Conservation (phyloP, 805 yeast genomes). For the Wickerhamiella domercqiae region DNA sequence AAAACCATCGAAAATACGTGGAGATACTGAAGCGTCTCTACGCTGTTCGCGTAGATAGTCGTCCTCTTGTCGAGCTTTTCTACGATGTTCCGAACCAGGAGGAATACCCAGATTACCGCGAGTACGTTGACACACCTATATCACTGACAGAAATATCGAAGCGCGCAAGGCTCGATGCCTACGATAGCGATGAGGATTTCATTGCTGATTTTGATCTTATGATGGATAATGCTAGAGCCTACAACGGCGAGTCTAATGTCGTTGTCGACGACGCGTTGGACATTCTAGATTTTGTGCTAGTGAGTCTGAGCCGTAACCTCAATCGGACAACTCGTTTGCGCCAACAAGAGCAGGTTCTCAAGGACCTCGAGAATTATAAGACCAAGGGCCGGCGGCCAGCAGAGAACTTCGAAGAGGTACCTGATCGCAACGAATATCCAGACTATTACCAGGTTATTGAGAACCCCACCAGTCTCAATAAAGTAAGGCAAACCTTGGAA, state of each 20-base stretch:
- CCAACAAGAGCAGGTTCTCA: conserved; percentile 14
- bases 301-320: conserved; percentile 29
- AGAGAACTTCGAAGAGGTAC: conserved; percentile 62
- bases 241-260: conserved; percentile 50
- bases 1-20: conserved; percentile 10
- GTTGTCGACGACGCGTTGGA: conserved; percentile 52
- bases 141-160: conserved; percentile 51
- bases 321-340: conserved; percentile 12
- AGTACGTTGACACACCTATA: conserved; percentile 46
- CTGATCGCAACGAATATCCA: conserved; percentile 55
- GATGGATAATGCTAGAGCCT: conserved; percentile 55
- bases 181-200: conserved; percentile 29
- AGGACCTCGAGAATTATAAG: conserved; percentile 18
- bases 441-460: conserved; percentile 63
- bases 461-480: conserved; percentile 57
- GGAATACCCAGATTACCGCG: conserved; percentile 67
- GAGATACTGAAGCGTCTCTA: conserved; percentile 12
- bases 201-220: conserved; percentile 48
- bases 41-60: conserved; percentile 14
- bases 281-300: conserved; percentile 41
- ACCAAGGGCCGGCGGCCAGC: conserved; percentile 33
- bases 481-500: conserved; percentile 39
- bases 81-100: conserved; percentile 58
- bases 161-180: conserved; percentile 28
- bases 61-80: conserved; percentile 34